Evolutionary conservation across 495 filamentous ascomycete species (phyloP).

Genomic region (Parathielavia appendiculata): DNA sequence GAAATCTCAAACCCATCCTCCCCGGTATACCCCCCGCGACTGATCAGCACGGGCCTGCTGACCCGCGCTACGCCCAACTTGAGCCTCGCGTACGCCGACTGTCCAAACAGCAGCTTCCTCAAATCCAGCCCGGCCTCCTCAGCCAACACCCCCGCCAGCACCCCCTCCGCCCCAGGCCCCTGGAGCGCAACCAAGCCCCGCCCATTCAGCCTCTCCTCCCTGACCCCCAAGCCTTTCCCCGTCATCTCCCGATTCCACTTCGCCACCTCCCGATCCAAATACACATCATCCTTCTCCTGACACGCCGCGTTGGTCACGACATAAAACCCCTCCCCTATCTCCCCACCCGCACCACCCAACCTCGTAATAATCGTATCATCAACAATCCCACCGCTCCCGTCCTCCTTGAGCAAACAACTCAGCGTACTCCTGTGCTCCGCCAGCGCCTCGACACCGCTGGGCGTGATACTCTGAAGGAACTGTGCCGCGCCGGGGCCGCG

Average conservation of each 20-base stretch:
- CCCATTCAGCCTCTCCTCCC: slow-evolving; percentile 52
- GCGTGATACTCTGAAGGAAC: slow-evolving; percentile 78
- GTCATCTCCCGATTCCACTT: slow-evolving; percentile 58
- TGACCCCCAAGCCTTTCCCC: slow-evolving; percentile 48
- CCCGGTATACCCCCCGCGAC: slow-evolving; percentile 89
- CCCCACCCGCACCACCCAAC: slow-evolving; percentile 31
- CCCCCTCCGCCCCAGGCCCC: slow-evolving; percentile 66
- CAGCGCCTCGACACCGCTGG: slow-evolving; percentile 52
- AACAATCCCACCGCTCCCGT: slow-evolving; percentile 76
- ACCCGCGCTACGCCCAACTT: slow-evolving; percentile 35
- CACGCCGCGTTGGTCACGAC: slow-evolving; percentile 96
- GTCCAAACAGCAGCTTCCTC: slow-evolving; percentile 72
- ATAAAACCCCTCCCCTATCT: slow-evolving; percentile 65
- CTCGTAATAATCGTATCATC: slow-evolving; percentile 89
- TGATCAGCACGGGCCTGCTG: slow-evolving; percentile 60
- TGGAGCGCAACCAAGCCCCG: slow-evolving; percentile 83
- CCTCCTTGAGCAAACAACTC: slow-evolving; percentile 69
- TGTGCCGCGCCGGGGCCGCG: slow-evolving; percentile 69
- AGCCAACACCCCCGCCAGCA: slow-evolving; percentile 52
- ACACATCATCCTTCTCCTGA: slow-evolving; percentile 76
- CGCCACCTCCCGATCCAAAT: slow-evolving; percentile 59
- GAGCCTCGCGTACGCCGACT: slow-evolving; percentile 51
- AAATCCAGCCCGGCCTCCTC: slow-evolving; percentile 52
- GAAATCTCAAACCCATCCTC: slow-evolving; percentile 98
- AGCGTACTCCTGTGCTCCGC: slow-evolving; percentile 60